Percentiles rank a stretch among this genome's conserved stretches.
These are phyloP conservation scores for Prunus campanulata DNA, from an alignment of 306 rosid species.

Conservation along the genomic window DNA sequence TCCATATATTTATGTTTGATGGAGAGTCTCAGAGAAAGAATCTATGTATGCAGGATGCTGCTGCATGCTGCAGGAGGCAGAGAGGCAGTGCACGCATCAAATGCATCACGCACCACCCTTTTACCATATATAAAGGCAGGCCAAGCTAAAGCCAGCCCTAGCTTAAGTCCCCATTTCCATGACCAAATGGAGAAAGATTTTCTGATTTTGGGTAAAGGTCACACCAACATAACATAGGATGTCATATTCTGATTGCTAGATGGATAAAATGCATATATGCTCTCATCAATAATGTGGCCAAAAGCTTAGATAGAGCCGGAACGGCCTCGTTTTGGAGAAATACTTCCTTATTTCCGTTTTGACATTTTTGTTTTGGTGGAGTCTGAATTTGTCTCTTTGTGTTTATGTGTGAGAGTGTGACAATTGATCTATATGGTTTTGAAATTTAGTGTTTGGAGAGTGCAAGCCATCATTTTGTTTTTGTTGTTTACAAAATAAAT, in stretches of 20 bases:
- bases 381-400: not conserved
- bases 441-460: not conserved
- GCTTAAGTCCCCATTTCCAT: conserved; percentile 37
- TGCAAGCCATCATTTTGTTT: not conserved
- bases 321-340: not conserved
- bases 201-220: not conserved
- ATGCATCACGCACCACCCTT: not conserved
- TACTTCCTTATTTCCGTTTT: not conserved
- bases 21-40: not conserved
- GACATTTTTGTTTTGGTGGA: not conserved
- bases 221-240: not conserved
- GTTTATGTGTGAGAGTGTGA: not conserved
- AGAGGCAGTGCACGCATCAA: conserved; percentile 13
- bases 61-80: not conserved
- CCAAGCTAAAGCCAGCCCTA: conserved; percentile 33
- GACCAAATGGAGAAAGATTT: conserved; percentile 27
- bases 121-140: conserved; percentile 32
- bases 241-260: conserved; percentile 9
- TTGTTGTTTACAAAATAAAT: not conserved
- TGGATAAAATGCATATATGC: not conserved
- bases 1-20: conserved; percentile 36
- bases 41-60: conserved; percentile 21
- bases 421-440: not conserved
- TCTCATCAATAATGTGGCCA: not conserved
- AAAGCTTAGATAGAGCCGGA: not conserved